Conservation (phyloP, 164 flowering plant genomes). For the Vitis rotundifolia region DNA sequence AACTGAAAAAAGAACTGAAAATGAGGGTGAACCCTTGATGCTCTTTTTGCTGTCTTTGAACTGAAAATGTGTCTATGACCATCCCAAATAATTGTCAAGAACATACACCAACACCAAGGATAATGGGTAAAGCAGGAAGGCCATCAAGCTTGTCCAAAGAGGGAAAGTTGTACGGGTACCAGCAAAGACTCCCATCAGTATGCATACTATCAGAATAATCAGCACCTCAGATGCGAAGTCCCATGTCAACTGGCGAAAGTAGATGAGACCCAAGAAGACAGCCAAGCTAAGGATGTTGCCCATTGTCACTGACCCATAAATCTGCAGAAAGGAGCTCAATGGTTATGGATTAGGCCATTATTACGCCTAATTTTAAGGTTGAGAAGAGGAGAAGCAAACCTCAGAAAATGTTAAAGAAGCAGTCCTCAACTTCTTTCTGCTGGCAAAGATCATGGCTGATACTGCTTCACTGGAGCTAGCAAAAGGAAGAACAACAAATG, state of each 20-base stretch:
- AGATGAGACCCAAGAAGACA: conserved; percentile 32
- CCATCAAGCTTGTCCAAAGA: conserved; percentile 17
- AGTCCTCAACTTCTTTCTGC: conserved; percentile 33
- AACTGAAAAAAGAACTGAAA: too few species aligned
- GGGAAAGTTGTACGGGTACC: conserved; percentile 33
- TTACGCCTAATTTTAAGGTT: too few species aligned
- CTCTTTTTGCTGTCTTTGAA: too few species aligned
- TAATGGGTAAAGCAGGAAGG: conserved; percentile 15
- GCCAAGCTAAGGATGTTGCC: conserved; percentile 31
- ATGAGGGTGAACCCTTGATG: too few species aligned
- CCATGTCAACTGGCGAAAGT: conserved; percentile 29
- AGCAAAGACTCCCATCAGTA: conserved; percentile 32
- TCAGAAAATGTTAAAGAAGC: conserved; percentile 54
- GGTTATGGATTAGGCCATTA: background rate
- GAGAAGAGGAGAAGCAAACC: conserved; percentile 27
- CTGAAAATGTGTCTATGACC: conserved; percentile 14
- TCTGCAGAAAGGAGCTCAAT: conserved; percentile 10
- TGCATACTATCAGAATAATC: conserved; percentile 32
- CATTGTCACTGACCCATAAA: conserved; percentile 37
- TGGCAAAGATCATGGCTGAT: conserved; percentile 35
- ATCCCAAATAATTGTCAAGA: conserved; percentile 12
- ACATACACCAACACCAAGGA: conserved; percentile 18
- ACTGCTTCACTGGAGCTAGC: conserved; percentile 46
- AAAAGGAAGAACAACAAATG: conserved; percentile 43
- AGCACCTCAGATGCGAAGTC: conserved; percentile 43